phyloP scores from a whole-genome alignment of 2,329 filamentous ascomycete genomes.

The Cercospora sesami region DNA sequence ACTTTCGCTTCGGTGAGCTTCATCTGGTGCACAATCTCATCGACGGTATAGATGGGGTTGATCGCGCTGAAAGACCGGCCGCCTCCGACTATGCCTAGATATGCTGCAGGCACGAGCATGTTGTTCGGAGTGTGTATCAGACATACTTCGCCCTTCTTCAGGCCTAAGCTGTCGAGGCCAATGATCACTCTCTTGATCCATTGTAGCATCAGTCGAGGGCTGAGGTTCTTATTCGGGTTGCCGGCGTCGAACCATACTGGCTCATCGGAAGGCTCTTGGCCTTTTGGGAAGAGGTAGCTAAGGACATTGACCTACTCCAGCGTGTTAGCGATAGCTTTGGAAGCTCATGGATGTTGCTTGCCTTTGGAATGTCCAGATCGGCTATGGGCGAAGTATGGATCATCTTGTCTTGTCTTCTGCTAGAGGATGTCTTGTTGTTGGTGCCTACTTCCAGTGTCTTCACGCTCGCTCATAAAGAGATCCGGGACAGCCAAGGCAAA shows the following conservation, averaged over 20 bases:
- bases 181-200: conserved; percentile 56
- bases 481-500: neutral
- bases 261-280: conserved; percentile 43
- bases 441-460: neutral
- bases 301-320: conserved; percentile 46
- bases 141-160: conserved; percentile 54
- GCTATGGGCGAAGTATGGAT: conserved; percentile 29
- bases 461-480: neutral
- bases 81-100: conserved; percentile 55
- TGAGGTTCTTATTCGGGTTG: conserved; percentile 49
- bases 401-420: conserved; percentile 24
- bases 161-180: conserved; percentile 50
- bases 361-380: conserved; percentile 35
- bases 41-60: conserved; percentile 52
- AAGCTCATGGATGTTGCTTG: neutral
- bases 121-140: conserved; percentile 58
- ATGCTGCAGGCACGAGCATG: conserved; percentile 57
- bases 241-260: conserved; percentile 58
- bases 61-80: conserved; percentile 58
- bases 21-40: conserved; percentile 55
- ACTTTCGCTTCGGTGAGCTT: conserved; percentile 44
- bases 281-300: conserved; percentile 41
- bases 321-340: neutral
- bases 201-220: conserved; percentile 50
- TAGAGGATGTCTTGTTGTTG: neutral